Percentiles rank a stretch among this genome's conserved stretches.
phyloP scores from a whole-genome alignment of 192 early-diverging fungal species.

The Coemansia sp. region DNA sequence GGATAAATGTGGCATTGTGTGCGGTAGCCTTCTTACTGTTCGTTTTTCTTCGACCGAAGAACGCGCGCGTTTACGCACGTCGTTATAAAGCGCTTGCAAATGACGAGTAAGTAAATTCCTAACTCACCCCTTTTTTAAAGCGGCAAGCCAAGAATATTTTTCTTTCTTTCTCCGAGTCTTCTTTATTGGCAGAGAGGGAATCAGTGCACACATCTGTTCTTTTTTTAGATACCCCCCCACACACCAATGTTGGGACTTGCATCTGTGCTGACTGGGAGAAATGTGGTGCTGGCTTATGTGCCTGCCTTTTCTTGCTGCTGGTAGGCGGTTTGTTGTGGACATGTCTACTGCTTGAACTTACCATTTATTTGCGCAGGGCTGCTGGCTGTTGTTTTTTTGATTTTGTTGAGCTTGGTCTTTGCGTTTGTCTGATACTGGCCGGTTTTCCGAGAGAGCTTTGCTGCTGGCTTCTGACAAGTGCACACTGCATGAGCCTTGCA shows the following conservation, averaged over 20 bases:
- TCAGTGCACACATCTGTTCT: background rate
- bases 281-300: too few relatives aligned
- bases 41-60: conserved; percentile 58
- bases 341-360: background rate
- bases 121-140: too few relatives aligned
- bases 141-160: conserved; percentile 4
- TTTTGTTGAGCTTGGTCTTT: background rate
- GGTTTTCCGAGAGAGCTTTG: too few relatives aligned
- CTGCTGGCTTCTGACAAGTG: too few relatives aligned
- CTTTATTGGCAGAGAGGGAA: too few relatives aligned
- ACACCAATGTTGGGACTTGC: background rate
- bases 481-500: background rate
- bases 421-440: too few relatives aligned
- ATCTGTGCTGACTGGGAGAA: too few relatives aligned
- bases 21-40: conserved; percentile 58
- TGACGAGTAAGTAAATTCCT: conserved; percentile 25
- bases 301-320: background rate
- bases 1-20: conserved; percentile 60
- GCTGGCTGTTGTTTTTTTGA: background rate
- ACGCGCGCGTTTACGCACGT: conserved; percentile 54
- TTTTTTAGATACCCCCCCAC: background rate
- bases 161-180: conserved; percentile 2
- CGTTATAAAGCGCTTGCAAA: conserved; percentile 53
- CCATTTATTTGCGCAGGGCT: background rate
- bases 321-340: background rate